Evolutionary conservation across 805 yeast genomes (phyloP).

Genomic region (Groenewaldozyma salmanticensis): DNA sequence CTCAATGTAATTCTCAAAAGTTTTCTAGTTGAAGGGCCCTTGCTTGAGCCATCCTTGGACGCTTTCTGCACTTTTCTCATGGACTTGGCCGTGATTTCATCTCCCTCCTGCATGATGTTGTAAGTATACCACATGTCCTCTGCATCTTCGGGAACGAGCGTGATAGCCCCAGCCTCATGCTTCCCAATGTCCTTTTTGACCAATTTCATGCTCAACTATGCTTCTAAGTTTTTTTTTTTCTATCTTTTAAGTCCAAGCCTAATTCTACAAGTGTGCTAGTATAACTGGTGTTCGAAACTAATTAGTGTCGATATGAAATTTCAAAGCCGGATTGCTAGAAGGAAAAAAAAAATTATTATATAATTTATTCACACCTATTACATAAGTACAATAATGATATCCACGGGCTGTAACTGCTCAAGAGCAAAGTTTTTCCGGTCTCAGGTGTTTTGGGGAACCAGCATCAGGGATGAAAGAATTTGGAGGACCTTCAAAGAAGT

Average conservation of each 20-base stretch:
- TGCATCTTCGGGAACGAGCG: conserved; percentile 72
- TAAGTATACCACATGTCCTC: conserved; percentile 88
- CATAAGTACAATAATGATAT: too few species aligned
- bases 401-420: too few species aligned
- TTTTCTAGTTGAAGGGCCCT: conserved; percentile 39
- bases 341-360: too few species aligned
- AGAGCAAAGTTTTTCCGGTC: too few species aligned
- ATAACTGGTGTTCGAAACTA: too few species aligned
- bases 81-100: conserved; percentile 62
- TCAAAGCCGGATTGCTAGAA: background rate
- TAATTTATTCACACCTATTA: too few species aligned
- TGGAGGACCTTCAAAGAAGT: too few species aligned
- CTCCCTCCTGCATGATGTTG: conserved; percentile 69
- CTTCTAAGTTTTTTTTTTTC: too few species aligned
- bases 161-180: conserved; percentile 54
- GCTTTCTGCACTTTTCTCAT: conserved; percentile 47
- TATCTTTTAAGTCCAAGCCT: too few species aligned
- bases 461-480: too few species aligned
- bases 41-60: conserved; percentile 25
- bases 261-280: too few species aligned
- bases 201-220: conserved; percentile 62
- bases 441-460: too few species aligned
- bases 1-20: conserved; percentile 48
- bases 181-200: conserved; percentile 41
- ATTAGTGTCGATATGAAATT: background rate